These are phyloP conservation scores for Backusella westeae DNA, from an alignment of 192 early-diverging fungal genomes.

Conservation along the genomic window DNA sequence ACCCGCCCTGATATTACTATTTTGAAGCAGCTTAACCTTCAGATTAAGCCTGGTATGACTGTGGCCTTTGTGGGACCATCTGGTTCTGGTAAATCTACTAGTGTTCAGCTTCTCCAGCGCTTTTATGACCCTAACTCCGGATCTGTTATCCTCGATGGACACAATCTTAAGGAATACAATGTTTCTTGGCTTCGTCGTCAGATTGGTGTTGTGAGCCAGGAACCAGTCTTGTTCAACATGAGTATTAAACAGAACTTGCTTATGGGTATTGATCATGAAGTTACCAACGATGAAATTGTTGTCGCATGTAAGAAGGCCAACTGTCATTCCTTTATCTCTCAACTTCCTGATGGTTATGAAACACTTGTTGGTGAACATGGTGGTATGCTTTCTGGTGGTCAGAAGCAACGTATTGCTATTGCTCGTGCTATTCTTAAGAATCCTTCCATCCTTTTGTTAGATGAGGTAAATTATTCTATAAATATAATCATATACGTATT, in stretches of 20 bases:
- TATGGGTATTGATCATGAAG: constrained; percentile 52
- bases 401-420: constrained; percentile 96
- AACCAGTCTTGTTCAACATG: constrained; percentile 81
- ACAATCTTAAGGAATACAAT: constrained; percentile 71
- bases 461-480: constrained; percentile 57
- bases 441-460: constrained; percentile 78
- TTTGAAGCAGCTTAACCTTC: constrained; percentile 68
- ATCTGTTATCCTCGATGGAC: constrained; percentile 68
- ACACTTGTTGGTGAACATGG: constrained; percentile 81
- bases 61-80: constrained; percentile 86
- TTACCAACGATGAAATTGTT: constrained; percentile 67
- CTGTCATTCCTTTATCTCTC: constrained; percentile 78
- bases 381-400: constrained; percentile 79
- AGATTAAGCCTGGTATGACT: constrained; percentile 68
- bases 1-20: constrained; percentile 78
- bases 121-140: constrained; percentile 71
- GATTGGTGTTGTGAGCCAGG: constrained; percentile 88
- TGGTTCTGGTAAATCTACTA: constrained; percentile 85
- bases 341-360: constrained; percentile 77
- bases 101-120: constrained; percentile 76
- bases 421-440: constrained; percentile 87
- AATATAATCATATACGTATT: background rate
- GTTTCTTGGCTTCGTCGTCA: constrained; percentile 78
- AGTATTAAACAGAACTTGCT: constrained; percentile 79
- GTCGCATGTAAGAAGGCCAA: constrained; percentile 66